Evolutionary conservation across 345 rosid species (phyloP).

Genomic region (Eucalyptus paniculata): DNA sequence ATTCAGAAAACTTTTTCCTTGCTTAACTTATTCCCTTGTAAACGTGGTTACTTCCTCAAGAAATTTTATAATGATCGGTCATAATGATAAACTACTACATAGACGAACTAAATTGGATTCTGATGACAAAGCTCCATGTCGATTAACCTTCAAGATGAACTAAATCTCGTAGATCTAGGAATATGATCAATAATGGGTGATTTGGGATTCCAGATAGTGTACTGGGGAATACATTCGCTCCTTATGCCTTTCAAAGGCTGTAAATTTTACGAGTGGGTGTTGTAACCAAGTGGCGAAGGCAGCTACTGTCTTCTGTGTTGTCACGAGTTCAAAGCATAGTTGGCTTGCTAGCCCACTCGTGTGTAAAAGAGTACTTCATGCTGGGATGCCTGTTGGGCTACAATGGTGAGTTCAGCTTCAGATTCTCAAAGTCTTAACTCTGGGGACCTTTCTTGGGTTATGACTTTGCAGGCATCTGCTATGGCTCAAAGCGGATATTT

Average conservation of each 20-base stretch:
- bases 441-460: background rate
- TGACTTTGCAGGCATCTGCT: background rate
- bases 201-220: background rate
- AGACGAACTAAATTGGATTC: background rate
- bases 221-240: background rate
- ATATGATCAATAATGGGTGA: background rate
- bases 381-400: background rate
- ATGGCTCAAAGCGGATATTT: background rate
- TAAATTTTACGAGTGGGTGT: background rate
- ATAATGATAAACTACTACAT: background rate
- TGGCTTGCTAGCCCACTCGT: background rate
- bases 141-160: background rate
- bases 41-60: background rate
- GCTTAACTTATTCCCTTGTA: background rate
- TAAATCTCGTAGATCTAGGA: background rate
- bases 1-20: background rate
- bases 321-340: background rate
- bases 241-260: background rate
- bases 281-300: background rate
- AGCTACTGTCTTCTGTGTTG: background rate
- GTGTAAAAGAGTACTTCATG: background rate
- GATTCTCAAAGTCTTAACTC: background rate
- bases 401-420: background rate
- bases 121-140: background rate
- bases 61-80: background rate